These are phyloP conservation scores for Glaciozyma martinii DNA, from an alignment of 768 basidiomycete genomes.

Conservation along the genomic window DNA sequence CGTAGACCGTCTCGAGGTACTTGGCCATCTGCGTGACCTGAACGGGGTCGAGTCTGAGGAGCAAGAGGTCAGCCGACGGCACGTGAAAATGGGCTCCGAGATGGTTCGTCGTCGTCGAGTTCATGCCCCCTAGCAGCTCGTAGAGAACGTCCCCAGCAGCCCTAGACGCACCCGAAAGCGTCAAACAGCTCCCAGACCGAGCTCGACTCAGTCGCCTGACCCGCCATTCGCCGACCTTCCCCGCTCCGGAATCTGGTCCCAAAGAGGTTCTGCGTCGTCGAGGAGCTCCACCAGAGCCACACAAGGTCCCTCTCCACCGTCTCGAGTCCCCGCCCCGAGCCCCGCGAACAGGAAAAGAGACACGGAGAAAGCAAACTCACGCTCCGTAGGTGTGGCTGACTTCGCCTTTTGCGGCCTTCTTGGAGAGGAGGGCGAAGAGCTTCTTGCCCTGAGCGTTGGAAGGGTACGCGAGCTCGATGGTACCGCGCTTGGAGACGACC, in stretches of 20 bases:
- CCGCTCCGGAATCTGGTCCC: too few relatives aligned
- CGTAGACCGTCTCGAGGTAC: constrained; percentile 96
- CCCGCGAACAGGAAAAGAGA: neutral
- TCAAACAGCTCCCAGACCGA: too few relatives aligned
- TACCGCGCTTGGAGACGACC: constrained; percentile 89
- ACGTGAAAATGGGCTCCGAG: neutral
- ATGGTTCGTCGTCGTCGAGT: neutral
- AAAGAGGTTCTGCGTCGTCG: too few relatives aligned
- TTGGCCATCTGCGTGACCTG: constrained; percentile 97
- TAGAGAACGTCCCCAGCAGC: too few relatives aligned
- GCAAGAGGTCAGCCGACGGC: constrained; percentile 8
- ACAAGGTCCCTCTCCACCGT: neutral
- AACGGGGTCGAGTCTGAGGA: constrained; percentile 81
- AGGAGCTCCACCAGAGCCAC: neutral
- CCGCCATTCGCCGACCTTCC: too few relatives aligned
- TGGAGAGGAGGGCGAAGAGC: constrained; percentile 61
- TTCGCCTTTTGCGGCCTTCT: constrained; percentile 66
- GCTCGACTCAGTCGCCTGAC: too few relatives aligned
- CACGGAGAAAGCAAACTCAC: constrained; percentile 49
- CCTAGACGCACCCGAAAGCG: too few relatives aligned
- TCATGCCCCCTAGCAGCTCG: too few relatives aligned
- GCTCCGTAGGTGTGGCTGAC: constrained; percentile 96
- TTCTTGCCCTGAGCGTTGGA: constrained; percentile 80
- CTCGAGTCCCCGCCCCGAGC: neutral
- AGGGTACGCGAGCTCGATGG: constrained; percentile 73